Base-by-base conservation (phyloP, 2,329 filamentous ascomycete species). In the Aspergillus brasiliensis region DNA sequence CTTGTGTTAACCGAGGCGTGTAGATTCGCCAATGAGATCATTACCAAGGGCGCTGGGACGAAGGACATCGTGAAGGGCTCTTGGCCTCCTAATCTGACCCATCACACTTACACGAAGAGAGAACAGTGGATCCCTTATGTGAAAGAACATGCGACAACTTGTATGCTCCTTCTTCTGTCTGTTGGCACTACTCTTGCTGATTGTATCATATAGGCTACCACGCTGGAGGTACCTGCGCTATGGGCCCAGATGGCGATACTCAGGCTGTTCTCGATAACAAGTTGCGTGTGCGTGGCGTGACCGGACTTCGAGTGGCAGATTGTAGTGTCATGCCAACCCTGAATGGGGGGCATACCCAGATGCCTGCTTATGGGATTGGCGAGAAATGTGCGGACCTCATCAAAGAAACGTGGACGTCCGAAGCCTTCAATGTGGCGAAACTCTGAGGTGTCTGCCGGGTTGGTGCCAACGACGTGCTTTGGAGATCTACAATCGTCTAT, bases 51-150 rank as follows among this genome's bases (percentile, higher is more conserved):
- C 0, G 75, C 76, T 1, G 85, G 83, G 0, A 88, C 86, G 1
- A 85, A 81, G 70, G 80, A 83, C 56, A 75, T 88, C 5, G 79
- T 87, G 11, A 85, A 85, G 66, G 86, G 86, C 0, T 81, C 83
- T 10, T 88, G 86, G 85, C 86, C 86, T 0, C 65, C 74, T 13
- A 75, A 80, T 28, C 67, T 81, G 46, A 78, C 68, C 1, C 85
- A 88, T 62, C 83, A 87, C 70, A 72, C 70, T 51, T 80, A 81
- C 67, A 84, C 76, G 56, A 81, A 75, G 0, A 77, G 85, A 13
- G 83, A 86, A 66, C 78, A 88, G 42, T 88, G 86, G 86, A 75
- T 82, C 37, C 78, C 80, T 0, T 83, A 82, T 65, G 82, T 88
- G 5, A 83, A 80, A 66, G 74, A 87, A 31, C 78, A 86, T 68